Percentiles rank a stretch among this genome's conserved stretches.
phyloP scores from a whole-genome alignment of 1,139 yeast species.

The Blastobotrys indianensis region DNA sequence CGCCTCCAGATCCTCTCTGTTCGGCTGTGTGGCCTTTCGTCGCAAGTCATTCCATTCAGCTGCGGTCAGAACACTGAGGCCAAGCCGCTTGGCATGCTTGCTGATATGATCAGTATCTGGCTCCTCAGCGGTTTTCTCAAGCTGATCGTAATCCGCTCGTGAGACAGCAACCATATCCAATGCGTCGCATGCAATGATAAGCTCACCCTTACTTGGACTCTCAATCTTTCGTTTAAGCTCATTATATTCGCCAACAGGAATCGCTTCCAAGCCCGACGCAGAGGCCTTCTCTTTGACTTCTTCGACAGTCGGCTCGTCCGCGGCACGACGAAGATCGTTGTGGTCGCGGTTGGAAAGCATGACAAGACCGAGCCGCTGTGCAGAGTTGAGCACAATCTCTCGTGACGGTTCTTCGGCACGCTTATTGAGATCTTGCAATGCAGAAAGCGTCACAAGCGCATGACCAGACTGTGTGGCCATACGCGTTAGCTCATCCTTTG shows the following conservation, averaged over 20 bases:
- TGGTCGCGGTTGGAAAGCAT: constrained; percentile 19
- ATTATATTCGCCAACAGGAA: constrained; percentile 26
- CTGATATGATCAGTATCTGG: constrained; percentile 26
- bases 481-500: constrained; percentile 22
- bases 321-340: constrained; percentile 17
- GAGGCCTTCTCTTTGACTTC: constrained; percentile 21
- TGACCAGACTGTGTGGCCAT: constrained; percentile 24
- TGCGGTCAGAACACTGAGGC: constrained; percentile 25
- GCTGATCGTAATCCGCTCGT: constrained; percentile 23
- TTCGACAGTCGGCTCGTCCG: constrained; percentile 20
- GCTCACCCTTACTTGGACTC: constrained; percentile 26
- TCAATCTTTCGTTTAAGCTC: constrained; percentile 24
- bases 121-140: constrained; percentile 24
- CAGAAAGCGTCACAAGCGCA: constrained; percentile 25
- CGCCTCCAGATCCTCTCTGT: constrained; percentile 38
- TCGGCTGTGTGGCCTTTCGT: constrained; percentile 23
- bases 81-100: constrained; percentile 29
- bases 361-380: constrained; percentile 14
- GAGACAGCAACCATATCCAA: constrained; percentile 20
- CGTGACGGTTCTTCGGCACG: constrained; percentile 23
- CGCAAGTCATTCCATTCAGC: constrained; percentile 27
- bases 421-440: constrained; percentile 25
- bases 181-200: constrained; percentile 21
- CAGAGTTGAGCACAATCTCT: constrained; percentile 20
- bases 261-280: constrained; percentile 23